Evolutionary conservation across 345 rosid species (phyloP).

Genomic region (Ricinus communis): DNA sequence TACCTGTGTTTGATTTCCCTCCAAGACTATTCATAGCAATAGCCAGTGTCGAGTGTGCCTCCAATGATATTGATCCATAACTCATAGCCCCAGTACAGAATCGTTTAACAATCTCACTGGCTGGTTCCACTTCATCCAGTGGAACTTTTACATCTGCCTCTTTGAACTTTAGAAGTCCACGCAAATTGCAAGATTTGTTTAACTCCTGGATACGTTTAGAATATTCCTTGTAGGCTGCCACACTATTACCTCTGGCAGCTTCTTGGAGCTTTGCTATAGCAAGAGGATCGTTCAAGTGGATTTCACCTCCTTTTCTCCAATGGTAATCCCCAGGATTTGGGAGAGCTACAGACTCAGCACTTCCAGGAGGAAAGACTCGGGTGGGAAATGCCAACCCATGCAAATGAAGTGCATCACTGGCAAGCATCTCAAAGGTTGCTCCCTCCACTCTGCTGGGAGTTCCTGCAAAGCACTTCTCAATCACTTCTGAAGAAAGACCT

Average conservation of each 20-base stretch:
- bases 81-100: constrained; percentile 99
- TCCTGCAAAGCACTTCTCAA: constrained; percentile 95
- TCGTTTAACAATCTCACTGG: constrained; percentile 96
- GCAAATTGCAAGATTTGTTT: constrained; percentile 88
- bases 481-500: constrained; percentile 95
- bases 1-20: constrained; percentile 98
- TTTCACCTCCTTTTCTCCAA: constrained; percentile 96
- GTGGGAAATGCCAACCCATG: constrained; percentile 91
- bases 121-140: constrained; percentile 86
- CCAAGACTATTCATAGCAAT: constrained; percentile 93
- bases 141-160: constrained; percentile 60
- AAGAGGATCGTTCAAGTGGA: constrained; percentile 97
- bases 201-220: constrained; percentile 85
- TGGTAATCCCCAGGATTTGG: constrained; percentile 97
- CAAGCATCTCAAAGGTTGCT: constrained; percentile 98
- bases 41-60: constrained; percentile 89
- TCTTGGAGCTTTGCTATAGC: constrained; percentile 96
- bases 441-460: constrained; percentile 99
- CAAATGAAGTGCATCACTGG: constrained; percentile 73
- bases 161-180: constrained; percentile 89
- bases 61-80: constrained; percentile 95
- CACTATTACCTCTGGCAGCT: constrained; percentile 87
- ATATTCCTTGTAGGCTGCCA: constrained; percentile 93
- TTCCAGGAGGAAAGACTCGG: constrained; percentile 72
- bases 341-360: constrained; percentile 93